Evolutionary conservation across 495 filamentous ascomycete genomes (phyloP).

Genomic region (Cercophora scortea): DNA sequence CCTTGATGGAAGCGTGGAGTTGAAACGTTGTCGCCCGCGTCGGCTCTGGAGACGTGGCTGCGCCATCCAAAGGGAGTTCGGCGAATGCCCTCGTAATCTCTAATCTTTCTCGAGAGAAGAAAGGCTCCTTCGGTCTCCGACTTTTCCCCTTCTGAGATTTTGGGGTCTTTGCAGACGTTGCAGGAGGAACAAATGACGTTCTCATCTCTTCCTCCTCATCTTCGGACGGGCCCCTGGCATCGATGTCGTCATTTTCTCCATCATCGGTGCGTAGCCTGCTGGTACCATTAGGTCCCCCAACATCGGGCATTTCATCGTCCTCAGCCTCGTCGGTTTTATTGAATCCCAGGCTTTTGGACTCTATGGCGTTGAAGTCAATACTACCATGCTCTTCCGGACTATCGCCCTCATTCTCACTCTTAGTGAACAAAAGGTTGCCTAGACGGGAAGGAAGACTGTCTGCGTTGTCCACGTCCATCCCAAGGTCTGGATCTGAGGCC

Average conservation of each 20-base stretch:
- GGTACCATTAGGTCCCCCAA: not conserved
- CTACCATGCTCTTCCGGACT: too few relatives aligned
- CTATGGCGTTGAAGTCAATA: too few relatives aligned
- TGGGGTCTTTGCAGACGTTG: not conserved
- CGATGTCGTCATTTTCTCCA: too few relatives aligned
- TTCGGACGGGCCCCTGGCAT: not conserved
- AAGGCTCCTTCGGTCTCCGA: slow-evolving; percentile 9
- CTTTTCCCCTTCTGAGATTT: not conserved
- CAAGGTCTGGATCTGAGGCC: too few relatives aligned
- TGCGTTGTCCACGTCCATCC: too few relatives aligned
- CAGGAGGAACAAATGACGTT: not conserved
- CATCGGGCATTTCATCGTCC: not conserved
- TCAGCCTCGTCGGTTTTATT: not conserved
- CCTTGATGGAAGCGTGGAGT: not conserved
- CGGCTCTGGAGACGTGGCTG: not conserved
- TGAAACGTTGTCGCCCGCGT: not conserved
- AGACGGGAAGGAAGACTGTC: too few relatives aligned
- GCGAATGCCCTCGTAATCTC: slow-evolving; percentile 4
- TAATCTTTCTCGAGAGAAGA: slow-evolving; percentile 4
- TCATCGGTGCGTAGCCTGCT: not conserved
- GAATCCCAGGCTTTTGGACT: too few relatives aligned
- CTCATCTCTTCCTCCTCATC: not conserved
- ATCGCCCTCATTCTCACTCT: too few relatives aligned
- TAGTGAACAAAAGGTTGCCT: too few relatives aligned
- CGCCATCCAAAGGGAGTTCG: slow-evolving; percentile 5